Evolutionary conservation across 2,329 filamentous ascomycete species (phyloP).

Genomic region (Atkinsonella texensis): DNA sequence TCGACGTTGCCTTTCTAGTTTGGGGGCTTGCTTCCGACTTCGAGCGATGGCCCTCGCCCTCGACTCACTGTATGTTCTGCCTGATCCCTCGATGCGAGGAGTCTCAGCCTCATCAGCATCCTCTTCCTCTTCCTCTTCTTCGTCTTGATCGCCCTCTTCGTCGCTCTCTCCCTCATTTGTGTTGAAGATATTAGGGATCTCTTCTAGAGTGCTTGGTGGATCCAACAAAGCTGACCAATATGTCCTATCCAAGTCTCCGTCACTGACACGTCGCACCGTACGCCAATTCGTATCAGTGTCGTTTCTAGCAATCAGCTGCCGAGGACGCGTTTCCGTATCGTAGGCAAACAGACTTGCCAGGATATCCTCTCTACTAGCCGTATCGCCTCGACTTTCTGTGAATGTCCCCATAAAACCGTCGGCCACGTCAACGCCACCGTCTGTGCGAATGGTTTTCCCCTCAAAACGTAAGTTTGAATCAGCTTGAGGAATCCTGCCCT

Average conservation of each 20-base stretch:
- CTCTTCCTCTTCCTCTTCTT: conserved; percentile 13
- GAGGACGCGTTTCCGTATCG: conserved; percentile 18
- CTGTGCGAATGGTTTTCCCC: conserved; percentile 51
- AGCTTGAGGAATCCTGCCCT: conserved; percentile 53
- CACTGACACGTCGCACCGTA: conserved; percentile 19
- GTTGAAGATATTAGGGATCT: conserved; percentile 28
- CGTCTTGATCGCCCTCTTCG: conserved; percentile 16
- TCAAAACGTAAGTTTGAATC: conserved; percentile 46
- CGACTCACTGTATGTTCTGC: conserved; percentile 26
- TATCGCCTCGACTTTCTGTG: conserved; percentile 47
- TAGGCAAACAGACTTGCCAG: conserved; percentile 40
- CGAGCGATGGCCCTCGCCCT: conserved; percentile 25
- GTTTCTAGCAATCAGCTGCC: conserved; percentile 16
- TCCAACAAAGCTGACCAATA: conserved; percentile 34
- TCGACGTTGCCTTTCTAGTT: conserved; percentile 27
- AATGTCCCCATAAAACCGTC: conserved; percentile 46
- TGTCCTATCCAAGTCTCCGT: conserved; percentile 21
- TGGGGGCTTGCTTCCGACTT: conserved; percentile 23
- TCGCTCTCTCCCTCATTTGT: conserved; percentile 18
- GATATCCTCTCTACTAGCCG: conserved; percentile 47
- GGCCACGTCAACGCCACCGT: conserved; percentile 53
- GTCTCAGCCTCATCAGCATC: conserved; percentile 13
- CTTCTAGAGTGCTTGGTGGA: conserved; percentile 31
- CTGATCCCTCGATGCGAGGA: conserved; percentile 3
- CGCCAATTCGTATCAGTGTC: conserved; percentile 25